Percentiles rank a stretch among this genome's conserved stretches.
These are phyloP conservation scores for Debaryomyces castellii DNA, from an alignment of 805 yeast genomes.

Conservation along the genomic window DNA sequence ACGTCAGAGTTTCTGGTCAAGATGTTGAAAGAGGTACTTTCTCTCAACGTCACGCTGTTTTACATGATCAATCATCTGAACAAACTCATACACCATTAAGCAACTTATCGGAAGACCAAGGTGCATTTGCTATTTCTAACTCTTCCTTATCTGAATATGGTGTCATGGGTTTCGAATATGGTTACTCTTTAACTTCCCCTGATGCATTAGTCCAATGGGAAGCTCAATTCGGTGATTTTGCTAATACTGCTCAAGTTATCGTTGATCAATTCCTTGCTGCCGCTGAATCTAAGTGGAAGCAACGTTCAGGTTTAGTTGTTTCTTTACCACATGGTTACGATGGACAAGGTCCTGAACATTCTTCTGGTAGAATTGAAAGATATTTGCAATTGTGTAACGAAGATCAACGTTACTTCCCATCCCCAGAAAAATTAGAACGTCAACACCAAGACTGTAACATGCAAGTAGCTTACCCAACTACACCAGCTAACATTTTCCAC, in stretches of 20 bases:
- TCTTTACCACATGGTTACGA: conserved; percentile 99
- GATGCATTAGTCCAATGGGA: conserved; percentile 98
- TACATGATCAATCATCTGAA: conserved; percentile 93
- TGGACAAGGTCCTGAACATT: conserved; percentile 99
- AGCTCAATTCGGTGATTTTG: conserved; percentile 99
- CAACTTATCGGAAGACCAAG: conserved; percentile 76
- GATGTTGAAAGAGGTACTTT: conserved; percentile 99
- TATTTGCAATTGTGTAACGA: conserved; percentile 94
- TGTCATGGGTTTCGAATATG: conserved; percentile 98
- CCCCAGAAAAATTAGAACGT: conserved; percentile 82
- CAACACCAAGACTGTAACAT: conserved; percentile 99
- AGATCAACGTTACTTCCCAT: conserved; percentile 93
- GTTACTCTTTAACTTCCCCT: conserved; percentile 96
- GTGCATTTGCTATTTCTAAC: conserved; percentile 84
- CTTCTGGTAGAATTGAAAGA: conserved; percentile 96
- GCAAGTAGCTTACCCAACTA: conserved; percentile 97
- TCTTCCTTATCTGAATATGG: conserved; percentile 98
- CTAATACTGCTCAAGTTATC: conserved; percentile 98
- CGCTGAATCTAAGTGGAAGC: conserved; percentile 98
- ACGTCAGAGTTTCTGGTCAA: conserved; percentile 97
- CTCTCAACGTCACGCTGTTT: conserved; percentile 98
- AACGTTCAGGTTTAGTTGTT: conserved; percentile 93
- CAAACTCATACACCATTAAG: conserved; percentile 81
- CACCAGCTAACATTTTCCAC: conserved; percentile 97
- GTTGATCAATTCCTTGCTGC: conserved; percentile 95